Evolutionary conservation across 805 yeast genomes (phyloP).

Genomic region (Kuraishia piskuri): DNA sequence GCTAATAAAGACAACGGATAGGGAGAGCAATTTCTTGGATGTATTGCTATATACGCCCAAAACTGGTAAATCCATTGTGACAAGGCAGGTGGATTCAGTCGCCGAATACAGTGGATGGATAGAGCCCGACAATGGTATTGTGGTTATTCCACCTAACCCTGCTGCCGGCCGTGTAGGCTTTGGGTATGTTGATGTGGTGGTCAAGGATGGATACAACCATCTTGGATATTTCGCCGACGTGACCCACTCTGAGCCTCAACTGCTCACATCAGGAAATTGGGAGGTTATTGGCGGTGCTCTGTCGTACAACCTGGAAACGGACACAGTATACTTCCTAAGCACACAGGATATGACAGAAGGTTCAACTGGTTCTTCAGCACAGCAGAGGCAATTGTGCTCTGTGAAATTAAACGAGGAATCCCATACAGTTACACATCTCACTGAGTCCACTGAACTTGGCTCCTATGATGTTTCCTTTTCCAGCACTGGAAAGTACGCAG

Average conservation of each 20-base stretch:
- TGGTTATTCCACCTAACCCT: conserved; percentile 22
- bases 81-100: conserved; percentile 34
- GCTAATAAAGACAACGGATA: conserved; percentile 52
- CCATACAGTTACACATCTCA: conserved; percentile 14
- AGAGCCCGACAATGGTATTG: conserved; percentile 18
- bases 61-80: conserved; percentile 21
- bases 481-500: conserved; percentile 44
- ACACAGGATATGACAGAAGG: conserved; percentile 29
- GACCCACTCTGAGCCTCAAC: conserved; percentile 27
- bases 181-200: conserved; percentile 61
- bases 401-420: conserved; percentile 27
- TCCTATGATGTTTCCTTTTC: conserved; percentile 47
- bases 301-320: conserved; percentile 36
- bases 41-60: conserved; percentile 34
- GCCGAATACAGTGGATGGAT: conserved; percentile 43
- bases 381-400: conserved; percentile 53
- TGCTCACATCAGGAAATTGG: conserved; percentile 38
- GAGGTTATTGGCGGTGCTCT: conserved; percentile 40
- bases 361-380: conserved; percentile 22
- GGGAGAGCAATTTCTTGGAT: conserved; percentile 49
- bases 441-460: conserved; percentile 21
- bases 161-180: conserved; percentile 18
- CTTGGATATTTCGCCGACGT: conserved; percentile 50
- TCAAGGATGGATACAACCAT: conserved; percentile 50
- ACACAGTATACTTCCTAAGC: conserved; percentile 45